Evolutionary conservation across 2,329 filamentous ascomycete species (phyloP).

Genomic region (Claviceps sp.): DNA sequence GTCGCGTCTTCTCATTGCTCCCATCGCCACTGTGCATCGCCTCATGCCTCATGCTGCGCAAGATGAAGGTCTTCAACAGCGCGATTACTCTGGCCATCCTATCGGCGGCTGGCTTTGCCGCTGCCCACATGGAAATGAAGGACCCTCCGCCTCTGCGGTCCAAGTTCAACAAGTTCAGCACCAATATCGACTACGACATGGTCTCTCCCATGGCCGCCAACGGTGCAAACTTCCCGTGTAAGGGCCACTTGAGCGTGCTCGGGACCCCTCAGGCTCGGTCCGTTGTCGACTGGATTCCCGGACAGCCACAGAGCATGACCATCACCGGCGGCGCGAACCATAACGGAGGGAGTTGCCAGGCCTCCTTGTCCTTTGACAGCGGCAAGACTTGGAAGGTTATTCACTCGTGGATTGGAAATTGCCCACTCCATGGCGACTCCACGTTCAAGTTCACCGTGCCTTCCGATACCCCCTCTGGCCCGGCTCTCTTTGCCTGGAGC

Average conservation of each 20-base stretch:
- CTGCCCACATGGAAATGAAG: slow-evolving; percentile 44
- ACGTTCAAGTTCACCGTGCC: slow-evolving; percentile 56
- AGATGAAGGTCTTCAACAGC: slow-evolving; percentile 2
- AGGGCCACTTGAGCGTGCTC: slow-evolving; percentile 42
- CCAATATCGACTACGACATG: slow-evolving; percentile 56
- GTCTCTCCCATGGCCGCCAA: slow-evolving; percentile 48
- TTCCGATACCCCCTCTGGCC: slow-evolving; percentile 42
- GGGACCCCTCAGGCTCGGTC: slow-evolving; percentile 35
- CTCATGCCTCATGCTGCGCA: background rate
- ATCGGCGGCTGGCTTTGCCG: slow-evolving; percentile 27
- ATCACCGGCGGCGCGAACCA: slow-evolving; percentile 51
- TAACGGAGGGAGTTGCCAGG: slow-evolving; percentile 63
- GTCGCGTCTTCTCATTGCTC: background rate
- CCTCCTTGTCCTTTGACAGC: slow-evolving; percentile 60
- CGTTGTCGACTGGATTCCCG: slow-evolving; percentile 49
- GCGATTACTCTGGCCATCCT: slow-evolving; percentile 25
- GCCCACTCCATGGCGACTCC: slow-evolving; percentile 30
- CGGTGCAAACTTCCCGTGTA: slow-evolving; percentile 63
- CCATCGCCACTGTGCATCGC: too few species aligned
- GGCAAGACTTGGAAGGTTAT: slow-evolving; percentile 58
- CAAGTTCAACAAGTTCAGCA: slow-evolving; percentile 36
- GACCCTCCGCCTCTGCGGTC: slow-evolving; percentile 39
- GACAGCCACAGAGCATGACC: slow-evolving; percentile 48
- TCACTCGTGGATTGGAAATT: slow-evolving; percentile 42
- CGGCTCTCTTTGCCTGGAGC: slow-evolving; percentile 60